A percentile compares a stretch with the other conserved stretches of the same genome.
phyloP scores from a whole-genome alignment of 768 basidiomycete species.

The Gymnopilus dilepis region DNA sequence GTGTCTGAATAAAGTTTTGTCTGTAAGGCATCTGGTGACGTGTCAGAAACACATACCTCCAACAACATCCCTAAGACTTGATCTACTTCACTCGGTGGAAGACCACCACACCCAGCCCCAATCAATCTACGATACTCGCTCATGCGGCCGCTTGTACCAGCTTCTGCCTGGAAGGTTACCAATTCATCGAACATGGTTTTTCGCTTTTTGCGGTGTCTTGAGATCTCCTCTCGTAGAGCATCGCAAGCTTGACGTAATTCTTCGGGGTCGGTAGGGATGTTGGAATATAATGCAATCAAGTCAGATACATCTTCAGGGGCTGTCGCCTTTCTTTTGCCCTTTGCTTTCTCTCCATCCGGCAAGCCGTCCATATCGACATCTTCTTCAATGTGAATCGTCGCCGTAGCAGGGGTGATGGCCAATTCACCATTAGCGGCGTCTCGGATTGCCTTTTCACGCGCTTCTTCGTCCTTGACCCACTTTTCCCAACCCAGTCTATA shows the following conservation, averaged over 20 bases:
- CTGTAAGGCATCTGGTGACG: not conserved
- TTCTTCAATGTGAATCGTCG: constrained; percentile 52
- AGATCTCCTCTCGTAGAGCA: constrained; percentile 65
- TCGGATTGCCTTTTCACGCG: constrained; percentile 71
- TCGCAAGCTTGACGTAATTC: constrained; percentile 61
- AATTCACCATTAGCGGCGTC: constrained; percentile 65
- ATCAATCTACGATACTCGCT: constrained; percentile 88
- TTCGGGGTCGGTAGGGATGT: constrained; percentile 63
- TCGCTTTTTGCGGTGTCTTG: constrained; percentile 68
- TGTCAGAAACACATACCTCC: constrained; percentile 57
- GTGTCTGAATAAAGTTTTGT: constrained; percentile 52
- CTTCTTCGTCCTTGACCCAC: constrained; percentile 88
- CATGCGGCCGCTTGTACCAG: constrained; percentile 90
- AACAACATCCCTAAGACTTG: constrained; percentile 82
- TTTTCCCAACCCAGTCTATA: constrained; percentile 92
- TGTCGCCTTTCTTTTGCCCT: constrained; percentile 58
- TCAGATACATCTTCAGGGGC: constrained; percentile 67
- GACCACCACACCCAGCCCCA: constrained; percentile 87
- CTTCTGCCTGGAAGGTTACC: constrained; percentile 84
- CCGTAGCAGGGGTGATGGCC: constrained; percentile 48
- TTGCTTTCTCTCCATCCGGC: constrained; percentile 50
- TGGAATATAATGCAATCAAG: constrained; percentile 59
- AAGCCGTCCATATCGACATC: constrained; percentile 44
- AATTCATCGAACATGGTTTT: constrained; percentile 75
- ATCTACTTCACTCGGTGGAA: constrained; percentile 88